Conservation (phyloP, 2,329 filamentous ascomycete species). For the Hymenoscyphus linearis region DNA sequence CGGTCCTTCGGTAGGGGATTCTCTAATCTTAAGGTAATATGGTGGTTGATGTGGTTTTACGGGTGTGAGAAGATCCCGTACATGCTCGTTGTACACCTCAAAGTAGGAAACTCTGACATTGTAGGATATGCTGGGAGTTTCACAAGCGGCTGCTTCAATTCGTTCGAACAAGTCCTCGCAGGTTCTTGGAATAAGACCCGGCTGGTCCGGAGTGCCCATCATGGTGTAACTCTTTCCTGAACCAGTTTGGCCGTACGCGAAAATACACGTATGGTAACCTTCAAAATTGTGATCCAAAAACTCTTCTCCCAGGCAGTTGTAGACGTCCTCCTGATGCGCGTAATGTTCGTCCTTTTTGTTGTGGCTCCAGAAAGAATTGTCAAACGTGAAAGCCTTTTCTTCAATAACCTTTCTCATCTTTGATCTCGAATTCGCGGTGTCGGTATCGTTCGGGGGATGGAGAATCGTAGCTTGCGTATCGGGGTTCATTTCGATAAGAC, state of each 20-base stretch:
- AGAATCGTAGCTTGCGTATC: slow-evolving; percentile 79
- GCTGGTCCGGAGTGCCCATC: slow-evolving; percentile 85
- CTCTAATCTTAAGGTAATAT: slow-evolving; percentile 93
- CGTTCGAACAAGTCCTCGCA: slow-evolving; percentile 95
- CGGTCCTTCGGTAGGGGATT: slow-evolving; percentile 89
- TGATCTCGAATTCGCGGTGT: slow-evolving; percentile 49
- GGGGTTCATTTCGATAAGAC: slow-evolving; percentile 89
- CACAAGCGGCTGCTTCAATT: slow-evolving; percentile 68
- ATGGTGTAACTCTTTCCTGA: slow-evolving; percentile 98
- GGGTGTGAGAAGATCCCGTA: slow-evolving; percentile 84
- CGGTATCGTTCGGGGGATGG: slow-evolving; percentile 57
- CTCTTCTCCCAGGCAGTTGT: slow-evolving; percentile 89
- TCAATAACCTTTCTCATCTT: slow-evolving; percentile 72
- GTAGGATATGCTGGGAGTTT: slow-evolving; percentile 89
- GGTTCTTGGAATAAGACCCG: slow-evolving; percentile 88
- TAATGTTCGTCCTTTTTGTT: slow-evolving; percentile 75
- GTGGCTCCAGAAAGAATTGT: slow-evolving; percentile 98
- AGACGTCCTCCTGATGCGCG: slow-evolving; percentile 86
- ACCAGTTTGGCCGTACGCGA: slow-evolving; percentile 96
- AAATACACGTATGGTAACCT: slow-evolving; percentile 98
- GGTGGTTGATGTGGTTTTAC: slow-evolving; percentile 64
- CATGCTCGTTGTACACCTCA: slow-evolving; percentile 99
- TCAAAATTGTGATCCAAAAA: slow-evolving; percentile 99
- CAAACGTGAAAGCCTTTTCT: slow-evolving; percentile 90
- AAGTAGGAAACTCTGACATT: slow-evolving; percentile 98